phyloP scores from a whole-genome alignment of 176 grass and related monocot species.

The Aegilops umbellulata region DNA sequence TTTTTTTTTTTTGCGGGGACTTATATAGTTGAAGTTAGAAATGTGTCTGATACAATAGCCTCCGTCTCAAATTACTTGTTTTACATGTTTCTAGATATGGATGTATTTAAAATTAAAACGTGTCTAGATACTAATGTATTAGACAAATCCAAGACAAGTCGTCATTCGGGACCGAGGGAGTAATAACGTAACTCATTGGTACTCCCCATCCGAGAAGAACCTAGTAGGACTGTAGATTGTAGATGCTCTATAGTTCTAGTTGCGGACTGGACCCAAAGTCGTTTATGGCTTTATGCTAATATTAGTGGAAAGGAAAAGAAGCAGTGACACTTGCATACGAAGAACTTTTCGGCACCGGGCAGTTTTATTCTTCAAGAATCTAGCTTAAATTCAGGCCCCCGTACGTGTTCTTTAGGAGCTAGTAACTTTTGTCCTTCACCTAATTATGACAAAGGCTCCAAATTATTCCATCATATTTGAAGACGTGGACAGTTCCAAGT shows the following conservation, averaged over 20 bases:
- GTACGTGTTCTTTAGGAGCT: not conserved
- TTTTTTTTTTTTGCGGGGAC: too few relatives aligned
- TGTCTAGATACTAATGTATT: too few relatives aligned
- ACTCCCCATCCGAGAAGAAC: too few relatives aligned
- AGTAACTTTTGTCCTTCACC: not conserved
- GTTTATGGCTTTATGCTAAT: not conserved
- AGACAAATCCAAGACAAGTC: too few relatives aligned
- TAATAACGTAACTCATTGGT: too few relatives aligned
- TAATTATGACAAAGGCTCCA: not conserved
- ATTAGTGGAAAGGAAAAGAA: not conserved
- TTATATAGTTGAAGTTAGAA: too few relatives aligned
- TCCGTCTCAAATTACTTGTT: too few relatives aligned
- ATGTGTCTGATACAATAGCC: too few relatives aligned
- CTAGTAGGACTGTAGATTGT: not conserved
- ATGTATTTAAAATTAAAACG: too few relatives aligned
- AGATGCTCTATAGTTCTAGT: not conserved
- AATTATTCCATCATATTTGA: not conserved
- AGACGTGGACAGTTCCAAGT: not conserved
- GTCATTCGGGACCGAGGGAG: too few relatives aligned
- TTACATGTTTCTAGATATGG: too few relatives aligned
- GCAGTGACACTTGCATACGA: not conserved
- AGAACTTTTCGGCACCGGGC: not conserved
- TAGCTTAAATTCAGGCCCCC: not conserved
- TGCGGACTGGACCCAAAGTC: not conserved
- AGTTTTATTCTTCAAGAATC: not conserved